A percentile compares a stretch with the other conserved stretches of the same genome.
These are phyloP conservation scores for Chlorophyllum brunneum DNA, from an alignment of 768 basidiomycete species.

Conservation along the genomic window DNA sequence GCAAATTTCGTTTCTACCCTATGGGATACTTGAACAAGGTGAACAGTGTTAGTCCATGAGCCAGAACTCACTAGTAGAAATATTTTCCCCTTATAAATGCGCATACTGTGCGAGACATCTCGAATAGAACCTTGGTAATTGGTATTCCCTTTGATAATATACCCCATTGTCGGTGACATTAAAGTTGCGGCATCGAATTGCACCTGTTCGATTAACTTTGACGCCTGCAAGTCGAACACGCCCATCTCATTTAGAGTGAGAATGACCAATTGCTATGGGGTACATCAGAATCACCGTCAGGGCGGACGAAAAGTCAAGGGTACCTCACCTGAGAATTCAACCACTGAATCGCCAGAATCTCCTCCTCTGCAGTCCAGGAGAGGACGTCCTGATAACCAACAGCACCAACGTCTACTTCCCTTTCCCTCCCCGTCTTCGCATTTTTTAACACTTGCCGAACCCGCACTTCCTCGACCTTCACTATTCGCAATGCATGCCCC, in stretches of 20 bases:
- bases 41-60: not conserved
- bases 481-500: conserved; percentile 63
- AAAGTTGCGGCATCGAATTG: conserved; percentile 54
- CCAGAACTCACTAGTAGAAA: conserved; percentile 72
- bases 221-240: conserved; percentile 63
- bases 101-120: conserved; percentile 66
- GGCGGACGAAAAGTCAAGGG: conserved; percentile 14
- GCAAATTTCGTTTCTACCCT: conserved; percentile 64
- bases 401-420: conserved; percentile 56
- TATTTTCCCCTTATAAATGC: conserved; percentile 85
- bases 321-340: conserved; percentile 80
- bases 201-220: conserved; percentile 59
- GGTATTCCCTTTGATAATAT: conserved; percentile 41
- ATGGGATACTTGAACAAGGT: conserved; percentile 8
- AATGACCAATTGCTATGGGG: conserved; percentile 61
- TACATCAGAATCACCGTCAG: conserved; percentile 5
- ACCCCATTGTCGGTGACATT: conserved; percentile 47
- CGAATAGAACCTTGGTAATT: conserved; percentile 46
- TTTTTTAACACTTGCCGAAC: conserved; percentile 46
- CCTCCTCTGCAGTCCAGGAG: conserved; percentile 56
- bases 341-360: conserved; percentile 81
- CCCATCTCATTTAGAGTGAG: conserved; percentile 56
- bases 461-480: conserved; percentile 62
- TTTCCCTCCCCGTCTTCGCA: conserved; percentile 56
- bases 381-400: conserved; percentile 60